Base-by-base conservation (phyloP, 192 early-diverging fungal genomes). In the Haplosporangium gracile region DNA sequence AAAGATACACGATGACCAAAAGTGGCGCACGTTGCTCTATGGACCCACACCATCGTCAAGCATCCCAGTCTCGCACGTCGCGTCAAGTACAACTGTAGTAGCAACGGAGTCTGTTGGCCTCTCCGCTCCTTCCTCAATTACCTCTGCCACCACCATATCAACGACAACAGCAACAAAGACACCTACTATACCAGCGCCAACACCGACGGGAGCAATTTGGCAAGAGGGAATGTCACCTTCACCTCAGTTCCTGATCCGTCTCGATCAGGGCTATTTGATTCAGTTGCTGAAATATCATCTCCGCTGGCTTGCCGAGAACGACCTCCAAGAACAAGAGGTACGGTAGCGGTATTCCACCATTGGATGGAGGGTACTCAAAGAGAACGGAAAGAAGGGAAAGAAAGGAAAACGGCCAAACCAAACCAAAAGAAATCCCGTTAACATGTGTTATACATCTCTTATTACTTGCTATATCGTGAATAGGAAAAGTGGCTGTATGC, bases 401-500 rank as follows among this genome's bases (percentile, higher is more conserved):
- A 15, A 32, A 4, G 11, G 29, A 65, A 13, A 34, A 65, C 55
- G 29, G 26, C 49, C 49, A 65, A 65, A 29, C 29, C 57, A 63
- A 63, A 63, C 26, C 26, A 13, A 13, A 15, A 11, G 26, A 10
- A 29, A 32, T 29, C n/a, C 60, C 60, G 60, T 13, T 65, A 65
- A 65, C 60, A 65, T 32, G 26, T 65, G 60, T 65, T 65, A 29
- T 63, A 36, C 29, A 26, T 65, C 11, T 32, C 60, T 32, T 65
- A 5, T 22, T 39, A 22, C 24, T 24, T 45, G 43, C 15, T 45
- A 45, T 15, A 45, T 13, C 11, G 2, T 45, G 43, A 13, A n/a
- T 74, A 91, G 89, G 85, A 79, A 18, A 60, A 49, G 29, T 90
- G 90, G 87, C 68, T 91, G 22, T 91, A 84, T 53, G 85, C 88